These are phyloP conservation scores for Aphanomyces euteiches DNA, from an alignment of 352 stramenopile genomes.

Conservation along the genomic window DNA sequence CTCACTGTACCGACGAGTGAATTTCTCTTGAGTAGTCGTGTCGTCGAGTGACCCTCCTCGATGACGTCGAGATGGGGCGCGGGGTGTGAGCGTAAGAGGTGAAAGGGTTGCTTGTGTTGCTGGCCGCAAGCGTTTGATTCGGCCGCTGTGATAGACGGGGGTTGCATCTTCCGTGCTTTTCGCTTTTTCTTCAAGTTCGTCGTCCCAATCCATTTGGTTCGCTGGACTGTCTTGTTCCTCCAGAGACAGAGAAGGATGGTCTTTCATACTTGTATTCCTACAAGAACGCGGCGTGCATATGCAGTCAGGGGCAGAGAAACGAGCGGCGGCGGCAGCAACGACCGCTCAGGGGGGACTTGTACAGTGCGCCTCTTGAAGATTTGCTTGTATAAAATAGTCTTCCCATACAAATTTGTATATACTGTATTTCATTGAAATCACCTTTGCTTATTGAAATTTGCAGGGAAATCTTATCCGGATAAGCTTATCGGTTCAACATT, in stretches of 20 bases:
- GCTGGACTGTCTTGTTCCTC: constrained; percentile 1
- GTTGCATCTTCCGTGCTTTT: not conserved
- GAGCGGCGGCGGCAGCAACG: not conserved
- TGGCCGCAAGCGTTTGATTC: constrained; percentile 2
- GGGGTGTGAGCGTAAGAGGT: constrained; percentile 44
- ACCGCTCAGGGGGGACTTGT: not conserved
- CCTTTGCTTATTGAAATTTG: not conserved
- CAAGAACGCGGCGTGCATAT: not conserved
- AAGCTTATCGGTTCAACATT: not conserved
- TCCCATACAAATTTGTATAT: not conserved
- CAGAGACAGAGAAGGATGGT: not conserved
- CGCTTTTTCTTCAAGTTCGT: not conserved
- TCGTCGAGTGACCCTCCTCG: constrained; percentile 8
- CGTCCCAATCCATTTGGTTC: not conserved
- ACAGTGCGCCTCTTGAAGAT: constrained; percentile 18
- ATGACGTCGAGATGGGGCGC: constrained; percentile 39
- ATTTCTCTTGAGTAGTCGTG: constrained; percentile 31
- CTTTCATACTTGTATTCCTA: constrained; percentile 12
- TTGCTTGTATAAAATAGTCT: constrained; percentile 12
- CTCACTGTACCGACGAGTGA: constrained; percentile 3
- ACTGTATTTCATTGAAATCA: constrained; percentile 1
- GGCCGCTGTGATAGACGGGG: constrained; percentile 5
- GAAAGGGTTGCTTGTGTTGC: constrained; percentile 35
- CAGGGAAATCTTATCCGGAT: constrained; percentile 22
- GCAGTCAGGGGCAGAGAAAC: not conserved